Conservation (phyloP, 352 stramenopile species). For the Pythium myriotylum region DNA sequence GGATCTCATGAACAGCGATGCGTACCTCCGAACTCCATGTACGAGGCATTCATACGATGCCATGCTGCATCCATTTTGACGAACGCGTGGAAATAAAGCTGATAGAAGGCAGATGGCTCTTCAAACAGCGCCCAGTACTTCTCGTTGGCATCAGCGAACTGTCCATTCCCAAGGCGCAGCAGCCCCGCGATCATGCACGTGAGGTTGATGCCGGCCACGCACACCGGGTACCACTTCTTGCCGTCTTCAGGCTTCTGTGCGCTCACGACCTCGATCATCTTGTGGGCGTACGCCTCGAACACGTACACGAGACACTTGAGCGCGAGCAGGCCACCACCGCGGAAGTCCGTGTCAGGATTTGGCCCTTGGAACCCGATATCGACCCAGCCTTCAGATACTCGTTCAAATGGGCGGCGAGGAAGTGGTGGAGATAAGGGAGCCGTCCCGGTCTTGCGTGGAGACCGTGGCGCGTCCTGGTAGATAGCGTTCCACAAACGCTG, state of each 20-base stretch:
- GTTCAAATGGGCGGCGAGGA: constrained; percentile 37
- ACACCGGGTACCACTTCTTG: constrained; percentile 81
- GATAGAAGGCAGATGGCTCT: constrained; percentile 83
- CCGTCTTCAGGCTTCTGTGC: constrained; percentile 46
- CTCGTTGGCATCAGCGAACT: constrained; percentile 42
- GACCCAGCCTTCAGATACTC: constrained; percentile 63
- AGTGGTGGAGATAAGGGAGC: not conserved
- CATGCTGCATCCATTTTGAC: constrained; percentile 86
- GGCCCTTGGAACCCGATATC: constrained; percentile 75
- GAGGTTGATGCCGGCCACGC: constrained; percentile 84
- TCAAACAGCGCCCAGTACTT: constrained; percentile 79
- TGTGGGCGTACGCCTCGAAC: constrained; percentile 69
- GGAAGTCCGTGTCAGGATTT: constrained; percentile 84
- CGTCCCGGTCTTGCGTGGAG: constrained; percentile 13
- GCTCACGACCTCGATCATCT: constrained; percentile 67
- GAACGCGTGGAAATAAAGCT: constrained; percentile 74
- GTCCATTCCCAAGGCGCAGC: constrained; percentile 66
- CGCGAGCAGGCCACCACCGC: constrained; percentile 72
- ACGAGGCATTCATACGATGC: constrained; percentile 77
- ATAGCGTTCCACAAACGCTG: constrained; percentile 65
- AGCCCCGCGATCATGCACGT: constrained; percentile 78
- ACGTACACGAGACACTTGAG: constrained; percentile 87
- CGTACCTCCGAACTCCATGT: constrained; percentile 87
- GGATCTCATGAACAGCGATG: constrained; percentile 36
- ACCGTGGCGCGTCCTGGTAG: constrained; percentile 36